phyloP scores from a whole-genome alignment of 2,329 filamentous ascomycete species.

The Alternaria arbusti region DNA sequence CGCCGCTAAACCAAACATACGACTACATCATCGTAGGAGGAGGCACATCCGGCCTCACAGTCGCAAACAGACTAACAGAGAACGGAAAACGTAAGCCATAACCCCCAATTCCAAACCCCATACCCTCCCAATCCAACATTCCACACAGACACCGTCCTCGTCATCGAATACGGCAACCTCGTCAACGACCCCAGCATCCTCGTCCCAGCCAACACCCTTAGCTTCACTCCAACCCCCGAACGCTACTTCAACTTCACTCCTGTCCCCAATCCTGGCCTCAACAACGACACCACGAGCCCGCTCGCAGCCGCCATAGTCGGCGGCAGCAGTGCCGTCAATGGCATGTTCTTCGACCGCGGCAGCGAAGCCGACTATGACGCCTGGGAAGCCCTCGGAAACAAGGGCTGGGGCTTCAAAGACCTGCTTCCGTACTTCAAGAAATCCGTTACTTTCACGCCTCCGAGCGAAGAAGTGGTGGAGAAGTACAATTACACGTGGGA shows the following conservation, averaged over 20 bases:
- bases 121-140: neutral
- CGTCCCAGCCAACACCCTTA: constrained; percentile 9
- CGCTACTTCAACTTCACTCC: constrained; percentile 20
- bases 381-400: constrained; percentile 63
- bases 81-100: constrained; percentile 9
- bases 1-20: constrained; percentile 10
- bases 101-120: neutral
- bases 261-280: constrained; percentile 12
- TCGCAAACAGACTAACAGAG: constrained; percentile 28
- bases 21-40: constrained; percentile 33
- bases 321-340: constrained; percentile 41
- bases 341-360: constrained; percentile 42
- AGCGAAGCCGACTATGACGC: constrained; percentile 51
- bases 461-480: neutral
- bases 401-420: constrained; percentile 43
- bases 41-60: constrained; percentile 26
- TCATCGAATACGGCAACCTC: constrained; percentile 19
- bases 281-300: constrained; percentile 13
- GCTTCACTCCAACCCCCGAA: neutral
- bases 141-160: constrained; percentile 17
- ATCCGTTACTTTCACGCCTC: constrained; percentile 12
- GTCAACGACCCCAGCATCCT: constrained; percentile 9
- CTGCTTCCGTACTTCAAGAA: constrained; percentile 30
- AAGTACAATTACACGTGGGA: neutral
- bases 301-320: constrained; percentile 33